These are phyloP conservation scores for Saturnispora gosingensis DNA, from an alignment of 805 yeast genomes.

Conservation along the genomic window DNA sequence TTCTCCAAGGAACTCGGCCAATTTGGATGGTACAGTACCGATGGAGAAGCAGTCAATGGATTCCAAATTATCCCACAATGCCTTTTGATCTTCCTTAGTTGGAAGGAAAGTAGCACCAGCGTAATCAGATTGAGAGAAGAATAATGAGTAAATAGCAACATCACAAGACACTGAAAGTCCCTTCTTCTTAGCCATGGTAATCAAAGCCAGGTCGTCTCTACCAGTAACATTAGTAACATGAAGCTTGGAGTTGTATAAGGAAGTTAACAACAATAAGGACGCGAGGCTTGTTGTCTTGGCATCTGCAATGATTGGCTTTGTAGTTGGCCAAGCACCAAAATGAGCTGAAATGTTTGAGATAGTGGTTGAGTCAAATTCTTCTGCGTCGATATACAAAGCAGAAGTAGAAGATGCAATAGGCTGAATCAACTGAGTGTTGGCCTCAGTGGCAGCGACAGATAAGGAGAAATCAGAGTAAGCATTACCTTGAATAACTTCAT, in stretches of 20 bases:
- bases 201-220: slow-evolving; percentile 72
- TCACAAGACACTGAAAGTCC: slow-evolving; percentile 82
- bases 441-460: slow-evolving; percentile 72
- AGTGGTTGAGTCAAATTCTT: slow-evolving; percentile 55
- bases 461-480: slow-evolving; percentile 78
- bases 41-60: slow-evolving; percentile 80
- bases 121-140: slow-evolving; percentile 63
- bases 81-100: slow-evolving; percentile 67
- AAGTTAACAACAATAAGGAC: slow-evolving; percentile 81
- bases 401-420: slow-evolving; percentile 61
- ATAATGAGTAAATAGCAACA: slow-evolving; percentile 71
- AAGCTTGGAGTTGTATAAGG: slow-evolving; percentile 73
- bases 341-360: slow-evolving; percentile 75
- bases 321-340: slow-evolving; percentile 73
- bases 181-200: slow-evolving; percentile 77
- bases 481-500: slow-evolving; percentile 41
- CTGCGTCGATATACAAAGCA: slow-evolving; percentile 73
- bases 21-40: slow-evolving; percentile 66
- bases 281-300: slow-evolving; percentile 89
- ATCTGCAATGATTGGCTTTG: slow-evolving; percentile 82
- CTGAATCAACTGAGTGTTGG: slow-evolving; percentile 52
- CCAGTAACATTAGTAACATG: slow-evolving; percentile 83
- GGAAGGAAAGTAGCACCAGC: slow-evolving; percentile 70
- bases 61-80: slow-evolving; percentile 68
- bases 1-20: slow-evolving; percentile 58